phyloP scores from a whole-genome alignment of 768 basidiomycete genomes.

The Boletus rubroflammeus region DNA sequence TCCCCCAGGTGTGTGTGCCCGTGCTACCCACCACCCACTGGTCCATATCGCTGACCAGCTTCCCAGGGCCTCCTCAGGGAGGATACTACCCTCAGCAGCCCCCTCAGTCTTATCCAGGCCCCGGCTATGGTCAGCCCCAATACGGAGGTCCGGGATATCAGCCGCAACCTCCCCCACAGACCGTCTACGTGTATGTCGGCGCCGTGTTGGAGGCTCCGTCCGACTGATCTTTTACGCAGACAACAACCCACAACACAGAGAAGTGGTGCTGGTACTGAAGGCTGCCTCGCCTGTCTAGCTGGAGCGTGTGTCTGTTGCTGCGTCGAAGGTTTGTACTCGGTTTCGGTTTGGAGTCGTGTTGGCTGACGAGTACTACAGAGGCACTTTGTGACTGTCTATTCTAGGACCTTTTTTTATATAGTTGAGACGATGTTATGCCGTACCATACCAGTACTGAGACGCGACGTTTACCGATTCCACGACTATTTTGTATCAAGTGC shows the following conservation, averaged over 20 bases:
- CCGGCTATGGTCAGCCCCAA: conserved; percentile 36
- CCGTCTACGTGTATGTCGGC: conserved; percentile 69
- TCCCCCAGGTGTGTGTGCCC: conserved; percentile 42
- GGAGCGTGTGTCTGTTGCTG: conserved; percentile 49
- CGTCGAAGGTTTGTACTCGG: conserved; percentile 40
- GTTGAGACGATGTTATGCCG: conserved; percentile 5
- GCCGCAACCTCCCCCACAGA: conserved; percentile 73
- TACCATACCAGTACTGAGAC: conserved; percentile 19
- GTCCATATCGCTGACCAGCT: conserved; percentile 32
- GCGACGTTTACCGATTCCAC: conserved; percentile 8
- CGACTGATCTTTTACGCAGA: conserved; percentile 23
- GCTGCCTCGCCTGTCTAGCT: conserved; percentile 47
- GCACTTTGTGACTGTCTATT: conserved; percentile 70
- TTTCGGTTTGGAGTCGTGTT: conserved; percentile 24
- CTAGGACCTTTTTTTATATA: conserved; percentile 18
- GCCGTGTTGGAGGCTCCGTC: background rate
- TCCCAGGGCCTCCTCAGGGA: conserved; percentile 53
- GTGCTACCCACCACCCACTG: background rate
- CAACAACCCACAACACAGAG: conserved; percentile 40
- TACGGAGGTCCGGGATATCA: conserved; percentile 38
- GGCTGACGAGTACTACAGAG: conserved; percentile 42
- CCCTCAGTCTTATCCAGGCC: conserved; percentile 61
- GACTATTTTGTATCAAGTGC: conserved; percentile 18
- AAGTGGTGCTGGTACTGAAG: conserved; percentile 32
- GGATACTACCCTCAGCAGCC: conserved; percentile 76